These are phyloP conservation scores for Phytophthora lateralis DNA, from an alignment of 352 stramenopile species.

Conservation along the genomic window DNA sequence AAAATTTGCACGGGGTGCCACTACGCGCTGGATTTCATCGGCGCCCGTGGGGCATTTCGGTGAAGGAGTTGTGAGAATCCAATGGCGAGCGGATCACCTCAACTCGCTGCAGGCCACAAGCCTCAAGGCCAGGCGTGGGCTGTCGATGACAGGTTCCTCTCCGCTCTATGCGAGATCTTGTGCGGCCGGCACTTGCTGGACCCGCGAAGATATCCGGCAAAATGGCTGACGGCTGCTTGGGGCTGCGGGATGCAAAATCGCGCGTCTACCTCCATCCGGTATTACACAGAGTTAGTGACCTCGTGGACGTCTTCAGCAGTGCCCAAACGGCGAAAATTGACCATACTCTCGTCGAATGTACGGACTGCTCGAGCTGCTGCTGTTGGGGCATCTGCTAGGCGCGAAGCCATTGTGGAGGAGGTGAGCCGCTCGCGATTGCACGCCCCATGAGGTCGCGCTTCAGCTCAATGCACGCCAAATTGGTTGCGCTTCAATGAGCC, in stretches of 20 bases:
- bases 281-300: neutral
- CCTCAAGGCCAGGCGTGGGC: neutral
- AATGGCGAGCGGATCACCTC: slow-evolving; percentile 9
- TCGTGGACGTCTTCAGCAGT: neutral
- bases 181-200: neutral
- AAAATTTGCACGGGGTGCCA: neutral
- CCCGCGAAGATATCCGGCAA: too few species aligned
- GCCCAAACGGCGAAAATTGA: neutral
- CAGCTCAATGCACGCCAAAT: neutral
- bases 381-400: slow-evolving; percentile 30
- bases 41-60: neutral
- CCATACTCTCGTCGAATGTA: neutral
- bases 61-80: neutral
- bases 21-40: neutral
- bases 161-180: slow-evolving; percentile 3
- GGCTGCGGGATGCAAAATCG: slow-evolving; percentile 18
- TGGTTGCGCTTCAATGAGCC: slow-evolving; percentile 10
- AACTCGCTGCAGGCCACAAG: slow-evolving; percentile 1
- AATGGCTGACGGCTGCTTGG: neutral
- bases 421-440: neutral
- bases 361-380: neutral
- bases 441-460: neutral
- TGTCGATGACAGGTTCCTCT: neutral
- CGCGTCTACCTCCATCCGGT: slow-evolving; percentile 7
- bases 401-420: slow-evolving; percentile 21